A percentile compares a stretch with the other conserved stretches of the same genome.
Conservation (phyloP, 768 basidiomycete species). For the Boletus sp. region DNA sequence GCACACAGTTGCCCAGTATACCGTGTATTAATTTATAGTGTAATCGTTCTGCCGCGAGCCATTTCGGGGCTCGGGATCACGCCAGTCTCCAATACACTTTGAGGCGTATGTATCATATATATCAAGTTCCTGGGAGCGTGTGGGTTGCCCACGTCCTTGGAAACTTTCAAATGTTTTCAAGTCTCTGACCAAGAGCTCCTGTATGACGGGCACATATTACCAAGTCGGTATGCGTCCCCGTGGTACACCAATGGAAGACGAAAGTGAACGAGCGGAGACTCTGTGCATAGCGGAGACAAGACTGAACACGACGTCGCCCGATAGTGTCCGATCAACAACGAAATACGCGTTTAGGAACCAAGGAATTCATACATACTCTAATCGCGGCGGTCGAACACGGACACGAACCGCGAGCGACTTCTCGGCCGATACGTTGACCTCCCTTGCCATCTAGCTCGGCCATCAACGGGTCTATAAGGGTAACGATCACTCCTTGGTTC, state of each 20-base stretch:
- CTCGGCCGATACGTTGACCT: no score
- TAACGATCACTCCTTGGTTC: no score
- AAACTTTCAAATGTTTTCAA: neutral
- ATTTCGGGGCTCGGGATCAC: neutral
- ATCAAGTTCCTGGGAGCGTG: neutral
- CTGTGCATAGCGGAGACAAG: no score
- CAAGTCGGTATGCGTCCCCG: neutral
- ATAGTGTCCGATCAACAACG: no score
- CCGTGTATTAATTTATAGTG: slow-evolving; percentile 1
- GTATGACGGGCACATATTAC: neutral
- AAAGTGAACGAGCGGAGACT: neutral
- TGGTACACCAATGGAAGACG: neutral
- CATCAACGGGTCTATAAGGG: no score
- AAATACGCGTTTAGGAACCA: no score
- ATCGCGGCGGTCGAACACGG: no score
- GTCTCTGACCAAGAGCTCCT: neutral
- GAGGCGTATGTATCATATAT: neutral
- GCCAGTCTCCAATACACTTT: neutral
- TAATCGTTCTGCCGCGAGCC: neutral
- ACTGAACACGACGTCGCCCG: no score
- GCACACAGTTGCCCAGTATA: neutral
- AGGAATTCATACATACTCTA: no score
- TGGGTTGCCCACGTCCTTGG: no score
- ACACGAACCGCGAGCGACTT: no score
- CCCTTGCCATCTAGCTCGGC: no score